Base-by-base conservation (phyloP, 208 protist species). In the Acanthamoeba triangularis region DNA sequence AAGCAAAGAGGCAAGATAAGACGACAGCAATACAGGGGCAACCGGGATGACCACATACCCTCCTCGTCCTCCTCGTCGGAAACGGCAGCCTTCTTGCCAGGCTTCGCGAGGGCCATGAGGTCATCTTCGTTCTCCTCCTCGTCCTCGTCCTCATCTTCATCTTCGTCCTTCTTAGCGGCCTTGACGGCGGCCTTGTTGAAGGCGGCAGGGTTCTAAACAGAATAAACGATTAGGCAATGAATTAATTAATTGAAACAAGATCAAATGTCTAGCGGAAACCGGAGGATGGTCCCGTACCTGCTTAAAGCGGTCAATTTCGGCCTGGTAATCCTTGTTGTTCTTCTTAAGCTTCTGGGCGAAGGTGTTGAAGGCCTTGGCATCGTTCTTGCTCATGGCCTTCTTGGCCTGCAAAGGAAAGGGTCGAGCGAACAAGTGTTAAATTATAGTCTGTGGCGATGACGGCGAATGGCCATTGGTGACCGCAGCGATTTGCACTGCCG, bases 271-370 rank as follows among this genome's bases (percentile, higher is more conserved):
- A 14, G 52, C 52, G 16, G 11, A 52, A 13, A 63, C 28, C 1
- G 41, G 52, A 8, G 30, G 47, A 16, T 25, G 8, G 76, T 5
- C 11, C 0, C n/a, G 25, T 54, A 65, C 82, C 63, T 74, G 16
- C 44, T 74, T 67, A 33, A 49, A 92, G 61, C 87, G 54, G 37
- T 92, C 87, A 35, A 92, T 92, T n/a, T 92, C 87, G 30, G 54
- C 63, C 41, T 92, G 61, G 37, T 56, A 76, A 74, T 67, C 63
- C 63, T 92, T 92, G 87, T 92, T 92, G 87, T 92, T 44, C 47
- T 92, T 92, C 87, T 92, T 92, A 5, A 92, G 61, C 87, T 67
- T 76, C 59, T 92, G 87, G 3, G 54, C 35, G 18, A 92, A 92
- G 5, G 54, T 92, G 61, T 92, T 92, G 20, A 92, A 74, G 52